Evolutionary conservation across 176 grass and related monocot species (phyloP), one percentile per base, ranked within the genome.

Genomic region (Raddia distichophylla): DNA sequence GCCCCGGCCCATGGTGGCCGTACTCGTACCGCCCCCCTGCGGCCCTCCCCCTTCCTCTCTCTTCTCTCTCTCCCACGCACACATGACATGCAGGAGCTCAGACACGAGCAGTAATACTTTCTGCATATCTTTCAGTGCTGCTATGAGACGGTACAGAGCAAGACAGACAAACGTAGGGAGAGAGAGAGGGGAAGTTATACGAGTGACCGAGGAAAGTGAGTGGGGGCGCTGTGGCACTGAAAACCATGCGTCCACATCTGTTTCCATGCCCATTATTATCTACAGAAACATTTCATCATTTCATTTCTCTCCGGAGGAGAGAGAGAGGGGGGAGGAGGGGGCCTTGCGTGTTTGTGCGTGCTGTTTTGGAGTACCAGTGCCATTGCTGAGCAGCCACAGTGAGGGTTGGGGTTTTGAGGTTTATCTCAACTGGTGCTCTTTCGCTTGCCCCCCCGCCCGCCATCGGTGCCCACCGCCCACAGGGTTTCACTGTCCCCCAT

Each of bases 191-290:
- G 2, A n/a, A n/a, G n/a, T n/a, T n/a, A n/a, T n/a, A n/a, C n/a
- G 53, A 27, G 42, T 47, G 76, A 4, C 58, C 57, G 18, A 12
- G 70, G 67, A 82, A 82, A 70, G 67, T 52, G 72, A 78, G 78
- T 81, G 67, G 71, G 70, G 62, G 55, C 59, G 71, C 67, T 78
- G 55, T 73, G 60, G 91, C 91, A 68, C 91, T 85, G 91, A 93
- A 93, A 85, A 85, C 87, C 73, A 93, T 78, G 84, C 67, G 53
- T 73, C 16, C 47, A 61, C 65, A 48, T 82, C 82, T 90, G 81
- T 81, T 79, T 74, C 63, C 66, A 69, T 73, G 84, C 74, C 66
- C 71, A 82, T 81, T 81, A 64, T 77, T 33, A 58, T 84, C 32
- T 73, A 71, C 80, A 89, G 83, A 11, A 76, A 40, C 46, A 54